Conservation (phyloP, 2,329 filamentous ascomycete species). For the Arthrocladium fulminans region DNA sequence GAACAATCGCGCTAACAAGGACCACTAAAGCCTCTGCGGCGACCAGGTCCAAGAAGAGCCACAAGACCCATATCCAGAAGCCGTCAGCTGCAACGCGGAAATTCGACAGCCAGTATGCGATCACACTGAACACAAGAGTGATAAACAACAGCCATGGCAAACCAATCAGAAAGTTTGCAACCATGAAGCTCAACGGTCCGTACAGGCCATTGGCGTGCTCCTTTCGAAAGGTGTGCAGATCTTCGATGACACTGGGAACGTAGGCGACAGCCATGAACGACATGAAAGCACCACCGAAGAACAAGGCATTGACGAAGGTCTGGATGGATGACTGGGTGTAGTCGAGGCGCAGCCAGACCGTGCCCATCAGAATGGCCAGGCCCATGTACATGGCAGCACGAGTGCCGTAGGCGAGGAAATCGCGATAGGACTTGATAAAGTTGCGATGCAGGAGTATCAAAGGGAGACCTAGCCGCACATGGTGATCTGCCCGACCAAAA, state of each 20-base stretch:
- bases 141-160: slow-evolving; percentile 75
- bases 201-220: slow-evolving; percentile 77
- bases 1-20: slow-evolving; percentile 61
- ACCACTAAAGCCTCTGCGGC: slow-evolving; percentile 78
- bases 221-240: slow-evolving; percentile 62
- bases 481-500: slow-evolving; percentile 10
- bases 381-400: slow-evolving; percentile 73
- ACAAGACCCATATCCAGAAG: slow-evolving; percentile 73
- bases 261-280: slow-evolving; percentile 79
- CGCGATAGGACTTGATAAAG: slow-evolving; percentile 75
- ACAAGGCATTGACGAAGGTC: slow-evolving; percentile 73
- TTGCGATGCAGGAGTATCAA: slow-evolving; percentile 64
- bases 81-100: slow-evolving; percentile 56
- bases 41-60: slow-evolving; percentile 75
- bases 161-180: slow-evolving; percentile 75
- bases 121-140: slow-evolving; percentile 61
- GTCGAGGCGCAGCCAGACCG: slow-evolving; percentile 68
- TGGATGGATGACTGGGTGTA: slow-evolving; percentile 65
- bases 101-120: slow-evolving; percentile 73
- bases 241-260: slow-evolving; percentile 74
- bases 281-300: slow-evolving; percentile 67
- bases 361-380: slow-evolving; percentile 38
- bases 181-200: slow-evolving; percentile 60
- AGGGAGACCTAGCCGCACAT: slow-evolving; percentile 41
- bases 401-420: slow-evolving; percentile 76